These are phyloP conservation scores for Amanita molliuscula DNA, from an alignment of 768 basidiomycete genomes.

Conservation along the genomic window DNA sequence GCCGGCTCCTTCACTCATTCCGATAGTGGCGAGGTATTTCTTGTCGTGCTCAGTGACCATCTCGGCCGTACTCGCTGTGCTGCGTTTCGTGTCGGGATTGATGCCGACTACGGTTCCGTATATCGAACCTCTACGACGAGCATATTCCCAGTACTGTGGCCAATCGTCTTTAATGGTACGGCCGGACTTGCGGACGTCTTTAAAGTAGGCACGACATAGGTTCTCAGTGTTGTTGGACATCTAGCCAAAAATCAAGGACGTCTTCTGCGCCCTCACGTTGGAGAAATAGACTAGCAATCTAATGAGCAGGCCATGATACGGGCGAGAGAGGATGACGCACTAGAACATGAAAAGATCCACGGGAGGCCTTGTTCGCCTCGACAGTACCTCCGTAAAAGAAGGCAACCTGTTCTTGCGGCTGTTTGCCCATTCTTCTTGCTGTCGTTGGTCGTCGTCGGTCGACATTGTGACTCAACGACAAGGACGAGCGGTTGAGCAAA, in stretches of 20 bases:
- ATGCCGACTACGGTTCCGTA: constrained; percentile 86
- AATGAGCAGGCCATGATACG: neutral
- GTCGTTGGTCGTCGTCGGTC: constrained; percentile 43
- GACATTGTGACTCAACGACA: constrained; percentile 5
- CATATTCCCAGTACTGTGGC: constrained; percentile 97
- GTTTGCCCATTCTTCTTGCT: constrained; percentile 66
- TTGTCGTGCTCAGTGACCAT: constrained; percentile 62
- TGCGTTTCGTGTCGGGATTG: constrained; percentile 62
- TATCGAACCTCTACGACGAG: constrained; percentile 83
- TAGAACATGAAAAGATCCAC: constrained; percentile 99
- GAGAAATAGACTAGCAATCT: constrained; percentile 65
- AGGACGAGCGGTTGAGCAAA: constrained; percentile 16
- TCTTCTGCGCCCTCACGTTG: constrained; percentile 96
- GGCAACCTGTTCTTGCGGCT: constrained; percentile 70
- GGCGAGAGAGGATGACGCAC: constrained; percentile 37
- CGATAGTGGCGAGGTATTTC: constrained; percentile 42
- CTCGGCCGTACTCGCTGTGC: constrained; percentile 74
- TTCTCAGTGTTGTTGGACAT: constrained; percentile 99
- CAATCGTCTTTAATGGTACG: constrained; percentile 91
- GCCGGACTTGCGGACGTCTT: constrained; percentile 94
- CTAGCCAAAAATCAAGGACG: constrained; percentile 96
- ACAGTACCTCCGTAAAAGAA: constrained; percentile 87
- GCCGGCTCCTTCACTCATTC: constrained; percentile 27
- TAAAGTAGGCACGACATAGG: constrained; percentile 97
- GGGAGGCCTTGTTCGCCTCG: constrained; percentile 83